Evolutionary conservation across 2,329 filamentous ascomycete species (phyloP), one percentile per base, ranked within the genome.

Genomic region (Trichoderma citrinoviride): DNA sequence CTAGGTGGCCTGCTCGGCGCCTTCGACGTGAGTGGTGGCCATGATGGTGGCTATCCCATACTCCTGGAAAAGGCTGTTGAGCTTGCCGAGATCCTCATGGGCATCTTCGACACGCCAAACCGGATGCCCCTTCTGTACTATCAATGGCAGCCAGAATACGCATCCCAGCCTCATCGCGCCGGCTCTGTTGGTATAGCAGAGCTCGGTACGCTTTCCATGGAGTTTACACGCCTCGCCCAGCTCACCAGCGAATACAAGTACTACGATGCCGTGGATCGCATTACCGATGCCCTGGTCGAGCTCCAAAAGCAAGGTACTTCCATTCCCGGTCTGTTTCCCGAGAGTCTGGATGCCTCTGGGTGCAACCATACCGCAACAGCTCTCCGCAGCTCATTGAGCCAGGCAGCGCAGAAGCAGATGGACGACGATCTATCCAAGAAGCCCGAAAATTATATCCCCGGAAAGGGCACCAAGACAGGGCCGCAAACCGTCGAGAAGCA

Each of bases 101-200:
- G 89, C 61, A 85, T 90, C 4, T 96, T 96, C 71, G 92, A 96
- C 76, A 97, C 94, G 0, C 93, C 93, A 0, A 97, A 98, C 75
- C 87, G 92, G 70, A 96, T 98, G 91, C 93, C 94, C 3, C 78
- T 92, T 6, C 83, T 92, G 5, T 93, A 89, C 76, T 96, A 94
- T 77, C 80, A 83, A 67, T 97, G 90, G 91, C 85, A 86, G 70
- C 90, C 89, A 69, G 78, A 83, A 17, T 86, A 81, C 70, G 83
- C 85, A 10, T 85, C 84, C 3, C 83, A 88, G 68, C 85, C 87
- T 7, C 89, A 87, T 70, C 82, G 84, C 25, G 90, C 90, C 1
- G 79, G 81, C 65, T 77, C 73, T 55, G 84, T 85, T n/a, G 79
- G 83, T 70, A 76, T 88, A 37, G 87, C 87, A n/a, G 91, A 95